Evolutionary conservation across 2,329 filamentous ascomycete species (phyloP).

Genomic region (Sphaceloma murrayae): DNA sequence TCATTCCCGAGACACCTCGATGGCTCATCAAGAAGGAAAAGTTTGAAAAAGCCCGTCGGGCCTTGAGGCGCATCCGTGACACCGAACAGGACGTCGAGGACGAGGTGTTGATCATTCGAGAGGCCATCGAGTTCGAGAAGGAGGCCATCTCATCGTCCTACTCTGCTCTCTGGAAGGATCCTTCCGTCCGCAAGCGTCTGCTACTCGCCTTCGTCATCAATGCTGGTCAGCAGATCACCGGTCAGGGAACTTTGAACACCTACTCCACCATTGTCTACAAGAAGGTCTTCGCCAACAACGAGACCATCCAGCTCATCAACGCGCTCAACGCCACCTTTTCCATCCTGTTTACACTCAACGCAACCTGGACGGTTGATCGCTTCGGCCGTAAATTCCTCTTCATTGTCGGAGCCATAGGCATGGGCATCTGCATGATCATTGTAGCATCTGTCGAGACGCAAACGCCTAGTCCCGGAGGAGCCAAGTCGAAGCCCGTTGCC

Average conservation of each 20-base stretch:
- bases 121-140: constrained; percentile 62
- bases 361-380: constrained; percentile 62
- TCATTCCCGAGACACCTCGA: constrained; percentile 58
- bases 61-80: constrained; percentile 52
- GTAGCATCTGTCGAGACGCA: constrained; percentile 49
- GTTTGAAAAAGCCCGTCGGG: constrained; percentile 49
- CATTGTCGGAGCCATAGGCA: constrained; percentile 58
- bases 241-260: constrained; percentile 62
- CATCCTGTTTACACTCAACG: constrained; percentile 64
- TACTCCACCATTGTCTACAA: constrained; percentile 68
- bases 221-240: constrained; percentile 61
- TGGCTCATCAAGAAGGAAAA: constrained; percentile 56
- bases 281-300: constrained; percentile 51
- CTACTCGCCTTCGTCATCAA: constrained; percentile 57
- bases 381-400: constrained; percentile 62
- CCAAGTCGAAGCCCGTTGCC: constrained; percentile 51
- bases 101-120: constrained; percentile 54
- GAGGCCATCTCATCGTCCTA: constrained; percentile 57
- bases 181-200: constrained; percentile 57
- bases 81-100: constrained; percentile 57
- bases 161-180: constrained; percentile 59
- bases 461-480: constrained; percentile 46
- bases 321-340: constrained; percentile 64
- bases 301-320: constrained; percentile 62
- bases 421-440: constrained; percentile 61